phyloP scores from a whole-genome alignment of 768 basidiomycete species.

The Rhodotorula diobovata region DNA sequence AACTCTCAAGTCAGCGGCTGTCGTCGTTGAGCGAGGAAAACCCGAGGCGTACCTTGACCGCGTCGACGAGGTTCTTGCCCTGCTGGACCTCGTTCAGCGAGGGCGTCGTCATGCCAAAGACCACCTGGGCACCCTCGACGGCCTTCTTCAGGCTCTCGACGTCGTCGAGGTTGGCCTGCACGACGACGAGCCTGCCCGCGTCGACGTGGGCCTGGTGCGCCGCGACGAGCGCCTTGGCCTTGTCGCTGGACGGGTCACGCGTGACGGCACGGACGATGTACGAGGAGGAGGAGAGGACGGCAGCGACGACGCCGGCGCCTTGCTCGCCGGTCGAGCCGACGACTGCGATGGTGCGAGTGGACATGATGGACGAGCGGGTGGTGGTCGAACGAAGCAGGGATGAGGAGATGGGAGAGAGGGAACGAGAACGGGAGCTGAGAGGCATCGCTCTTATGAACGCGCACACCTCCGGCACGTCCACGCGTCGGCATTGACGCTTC shows the following conservation, averaged over 20 bases:
- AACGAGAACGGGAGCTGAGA: background rate
- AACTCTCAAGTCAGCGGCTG: no score
- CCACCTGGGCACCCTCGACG: background rate
- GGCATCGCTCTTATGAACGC: no score
- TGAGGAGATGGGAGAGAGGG: background rate
- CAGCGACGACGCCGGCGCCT: background rate
- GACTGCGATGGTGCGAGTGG: background rate
- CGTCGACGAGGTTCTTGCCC: constrained; percentile 10
- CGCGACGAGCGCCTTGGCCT: background rate
- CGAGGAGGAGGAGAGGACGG: background rate
- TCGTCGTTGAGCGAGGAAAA: no score
- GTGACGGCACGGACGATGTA: background rate
- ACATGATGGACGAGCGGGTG: background rate
- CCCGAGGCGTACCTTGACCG: background rate
- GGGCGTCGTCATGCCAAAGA: background rate
- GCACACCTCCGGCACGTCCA: no score
- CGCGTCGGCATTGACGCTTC: no score
- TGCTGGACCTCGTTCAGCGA: background rate
- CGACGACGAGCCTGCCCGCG: background rate
- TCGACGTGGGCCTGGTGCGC: no score
- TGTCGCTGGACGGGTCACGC: background rate
- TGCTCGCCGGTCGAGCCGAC: constrained; percentile 4
- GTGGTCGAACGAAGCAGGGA: background rate
- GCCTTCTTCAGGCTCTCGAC: constrained; percentile 2
- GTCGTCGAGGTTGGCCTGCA: background rate